Evolutionary conservation across 2,329 filamentous ascomycete species (phyloP), one percentile per base, ranked within the genome.

Genomic region (Ceratocystis ficicola): DNA sequence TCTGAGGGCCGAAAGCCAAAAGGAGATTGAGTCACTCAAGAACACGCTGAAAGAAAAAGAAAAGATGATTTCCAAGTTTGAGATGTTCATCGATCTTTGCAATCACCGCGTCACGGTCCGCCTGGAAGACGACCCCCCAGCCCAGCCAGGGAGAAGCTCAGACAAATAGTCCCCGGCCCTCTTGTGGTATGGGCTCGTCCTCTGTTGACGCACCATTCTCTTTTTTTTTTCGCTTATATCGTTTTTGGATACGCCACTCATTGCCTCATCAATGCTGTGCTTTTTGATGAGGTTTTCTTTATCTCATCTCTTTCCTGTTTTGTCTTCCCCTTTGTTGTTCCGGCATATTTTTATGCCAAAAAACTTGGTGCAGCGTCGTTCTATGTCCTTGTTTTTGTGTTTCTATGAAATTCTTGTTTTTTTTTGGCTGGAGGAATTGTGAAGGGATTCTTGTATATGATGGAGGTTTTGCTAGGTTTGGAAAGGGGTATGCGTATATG

Each of bases 71-170:
- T 74, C 79, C 68, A 84, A 81, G 71, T 87, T 86, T 70, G 84
- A 87, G 73, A 84, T 85, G 80, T 87, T 87, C 65, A 86, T 87
- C 70, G 84, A 87, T 73, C 85, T 87, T 65, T 86, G 84, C 72
- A 87, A 87, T 70, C 79, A 85, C 72, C 77, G 84, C 62, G 84
- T 86, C 68, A 86, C 86, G 77, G 77, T 85, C 64, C 82, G 80
- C 68, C 75, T 86, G 15, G 73, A 65, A 25, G 67, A 68, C 41
- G 64, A 66, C 3, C 63, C 44, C 73, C 71, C 66, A 71, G 72
- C 68, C 36, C 64, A 61, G 67, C 28, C 52, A n/a, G 65, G 64
- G 59, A 68, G 52, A 62, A 65, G 69, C 64, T 50, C 60, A 5
- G 50, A 41, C 36, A 67, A 65, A 63, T 66, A 67, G 48, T 12